Base-by-base conservation (phyloP, 1,139 yeast genomes). In the Suhomyces maxii region DNA sequence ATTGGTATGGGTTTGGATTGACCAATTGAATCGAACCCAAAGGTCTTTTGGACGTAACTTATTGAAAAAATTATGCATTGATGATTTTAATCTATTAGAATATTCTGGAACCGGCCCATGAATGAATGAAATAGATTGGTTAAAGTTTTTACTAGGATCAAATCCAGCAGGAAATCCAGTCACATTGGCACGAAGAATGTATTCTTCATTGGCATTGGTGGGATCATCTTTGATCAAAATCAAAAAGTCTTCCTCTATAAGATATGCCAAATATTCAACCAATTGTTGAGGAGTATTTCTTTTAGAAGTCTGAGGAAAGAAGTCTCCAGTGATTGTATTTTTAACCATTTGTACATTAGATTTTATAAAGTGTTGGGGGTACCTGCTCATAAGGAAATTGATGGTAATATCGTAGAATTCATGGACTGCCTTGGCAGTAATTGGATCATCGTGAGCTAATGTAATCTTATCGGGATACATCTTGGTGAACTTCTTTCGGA, bases 51-150 rank as follows among this genome's bases (percentile, higher is more conserved):
- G 68, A 41, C 66, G 58, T 28, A 73, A 51, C 39, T 71, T 61
- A 46, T 67, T 67, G 52, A 74, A 73, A 47, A 73, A 73, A 37
- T 70, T 61, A 12, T 58, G 61, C 78, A 73, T 74, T 1, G 76
- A 64, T 7, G 61, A 52, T 42, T 65, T 59, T 25, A 74, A 59
- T 33, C 73, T 57, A 5, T 58, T 48, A 36, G 56, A 47, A 49
- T 74, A 74, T 48, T 73, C 75, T 7, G 79, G 79, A 1, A 73
- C 79, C 2, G 76, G 76, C 5, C 50, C 57, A 47, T 74, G 79
- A 41, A 73, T 71, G 41, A 53, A 57, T 1, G 77, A 72, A 2
- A 74, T 61, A 3, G 75, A 72, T 52, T 67, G 56, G 52, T 71
- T 61, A 49, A 61, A 64, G 39, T 61, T 58, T 3, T 52, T 54